phyloP scores from a whole-genome alignment of 2,329 filamentous ascomycete species.

The Paraphaeosphaeria minitans region DNA sequence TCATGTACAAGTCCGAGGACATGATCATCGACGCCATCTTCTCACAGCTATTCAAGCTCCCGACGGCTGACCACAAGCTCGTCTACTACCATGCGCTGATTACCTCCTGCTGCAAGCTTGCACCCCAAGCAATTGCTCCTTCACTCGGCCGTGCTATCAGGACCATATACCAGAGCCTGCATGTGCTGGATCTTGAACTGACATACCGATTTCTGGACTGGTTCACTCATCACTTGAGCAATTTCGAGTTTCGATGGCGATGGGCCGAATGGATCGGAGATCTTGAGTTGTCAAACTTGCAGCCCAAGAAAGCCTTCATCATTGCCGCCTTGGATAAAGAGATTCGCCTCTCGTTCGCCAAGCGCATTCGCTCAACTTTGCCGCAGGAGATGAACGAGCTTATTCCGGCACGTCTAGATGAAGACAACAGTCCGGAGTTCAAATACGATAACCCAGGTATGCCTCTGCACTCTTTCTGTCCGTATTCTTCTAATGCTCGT shows the following conservation, averaged over 20 bases:
- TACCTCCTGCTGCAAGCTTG: conserved; percentile 94
- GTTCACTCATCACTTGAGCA: conserved; percentile 97
- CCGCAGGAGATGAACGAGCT: conserved; percentile 81
- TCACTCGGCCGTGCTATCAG: conserved; percentile 92
- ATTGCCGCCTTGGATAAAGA: conserved; percentile 91
- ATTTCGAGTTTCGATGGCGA: conserved; percentile 99
- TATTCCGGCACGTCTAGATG: conserved; percentile 86
- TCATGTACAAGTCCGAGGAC: conserved; percentile 97
- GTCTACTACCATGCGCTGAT: conserved; percentile 96
- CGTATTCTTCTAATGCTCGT: not conserved
- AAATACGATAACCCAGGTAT: conserved; percentile 80
- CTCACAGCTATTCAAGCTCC: conserved; percentile 89
- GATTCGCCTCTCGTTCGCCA: conserved; percentile 93
- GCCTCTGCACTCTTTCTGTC: conserved; percentile 33
- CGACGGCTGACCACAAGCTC: conserved; percentile 85
- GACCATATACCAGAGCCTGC: conserved; percentile 82
- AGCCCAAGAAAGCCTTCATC: conserved; percentile 94
- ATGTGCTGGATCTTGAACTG: conserved; percentile 85
- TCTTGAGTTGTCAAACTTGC: conserved; percentile 73
- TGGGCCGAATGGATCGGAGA: conserved; percentile 96
- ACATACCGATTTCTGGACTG: conserved; percentile 90
- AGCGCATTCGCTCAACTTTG: conserved; percentile 91
- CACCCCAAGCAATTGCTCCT: conserved; percentile 93
- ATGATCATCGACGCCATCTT: conserved; percentile 97
- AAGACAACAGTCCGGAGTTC: conserved; percentile 92